Evolutionary conservation across 805 yeast genomes (phyloP), one percentile per base, ranked within the genome.

Genomic region (Candida dajiaensis): DNA sequence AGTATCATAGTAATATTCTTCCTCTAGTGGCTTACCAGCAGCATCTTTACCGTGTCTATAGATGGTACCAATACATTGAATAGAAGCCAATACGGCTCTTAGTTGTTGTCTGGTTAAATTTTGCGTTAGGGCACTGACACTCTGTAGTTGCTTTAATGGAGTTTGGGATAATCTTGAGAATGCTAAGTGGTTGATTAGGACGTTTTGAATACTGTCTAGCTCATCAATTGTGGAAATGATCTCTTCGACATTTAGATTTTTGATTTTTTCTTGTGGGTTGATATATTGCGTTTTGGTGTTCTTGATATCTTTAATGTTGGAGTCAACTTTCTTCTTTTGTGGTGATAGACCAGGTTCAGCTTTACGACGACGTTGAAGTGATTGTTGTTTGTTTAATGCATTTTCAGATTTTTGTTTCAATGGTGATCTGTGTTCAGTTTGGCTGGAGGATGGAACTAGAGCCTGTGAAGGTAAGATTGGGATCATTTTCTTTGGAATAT

Each of bases 21-120:
- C 95, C 54, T 92, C 98, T 51, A 94, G 72, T 4, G 86, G 87
- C 64, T 89, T 89, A 11, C 98, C 99, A 2, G 97, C 95, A 3
- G 98, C 97, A 66, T 94, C 99, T 64, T 89, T 90, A 42, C 97
- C 97, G 48, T 77, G 74, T 64, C 98, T 83, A 58, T 80, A 78
- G 50, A 94, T 90, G 11, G 85, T 84, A n/a, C 98, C 98, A 48
- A 92, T 76, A 57, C 92, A 84, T 6, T 65, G 57, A 35, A 80
- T 64, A 31, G 72, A 66, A 9, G 66, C 64, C 28, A 77, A 57
- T 7, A 77, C 53, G 21, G 73, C 69, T 46, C 77, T 68, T 16
- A 78, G 53, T 56, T 77, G 78, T 23, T 64, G 58, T 44, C 69
- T 67, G 5, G 74, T 55, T 39, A 84, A 58, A 6, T 66, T 62